Evolutionary conservation across 2,329 filamentous ascomycete genomes (phyloP).

Genomic region (Diaporthe sp.): DNA sequence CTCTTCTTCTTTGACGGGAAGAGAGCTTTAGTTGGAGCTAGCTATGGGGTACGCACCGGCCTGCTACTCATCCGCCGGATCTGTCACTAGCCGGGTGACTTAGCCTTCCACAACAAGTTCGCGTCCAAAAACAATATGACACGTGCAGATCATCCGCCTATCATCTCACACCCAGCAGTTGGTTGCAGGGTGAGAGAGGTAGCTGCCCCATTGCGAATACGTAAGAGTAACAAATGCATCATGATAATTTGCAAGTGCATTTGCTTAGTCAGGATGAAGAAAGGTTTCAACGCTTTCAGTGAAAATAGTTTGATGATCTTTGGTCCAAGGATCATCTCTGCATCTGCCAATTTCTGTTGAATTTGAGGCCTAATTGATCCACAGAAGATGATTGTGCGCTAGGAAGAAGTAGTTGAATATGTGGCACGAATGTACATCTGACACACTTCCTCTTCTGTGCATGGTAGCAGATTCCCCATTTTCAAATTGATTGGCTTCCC

Average conservation of each 20-base stretch:
- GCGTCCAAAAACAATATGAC: background rate
- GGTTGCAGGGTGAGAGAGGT: background rate
- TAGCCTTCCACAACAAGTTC: background rate
- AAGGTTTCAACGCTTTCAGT: background rate
- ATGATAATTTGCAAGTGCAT: background rate
- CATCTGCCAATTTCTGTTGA: too few relatives aligned
- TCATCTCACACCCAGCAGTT: background rate
- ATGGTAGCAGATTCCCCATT: background rate
- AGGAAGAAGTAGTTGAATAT: background rate
- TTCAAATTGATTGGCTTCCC: background rate
- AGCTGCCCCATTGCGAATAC: background rate
- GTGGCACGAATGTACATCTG: background rate
- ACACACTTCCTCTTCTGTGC: background rate
- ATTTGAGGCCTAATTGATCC: background rate
- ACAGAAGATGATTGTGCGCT: background rate
- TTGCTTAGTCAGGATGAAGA: background rate
- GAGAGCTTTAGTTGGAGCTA: conserved; percentile 1
- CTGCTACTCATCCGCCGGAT: conserved; percentile 12
- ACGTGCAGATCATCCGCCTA: background rate
- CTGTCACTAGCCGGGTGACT: conserved; percentile 15
- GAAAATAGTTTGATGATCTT: background rate
- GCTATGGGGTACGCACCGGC: conserved; percentile 3
- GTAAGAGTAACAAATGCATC: background rate
- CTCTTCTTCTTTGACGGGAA: background rate
- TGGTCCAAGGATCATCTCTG: background rate